A percentile compares a stretch with the other conserved stretches of the same genome.
Evolutionary conservation across 192 early-diverging fungal species (phyloP).

Genomic region (Coemansia sp.): DNA sequence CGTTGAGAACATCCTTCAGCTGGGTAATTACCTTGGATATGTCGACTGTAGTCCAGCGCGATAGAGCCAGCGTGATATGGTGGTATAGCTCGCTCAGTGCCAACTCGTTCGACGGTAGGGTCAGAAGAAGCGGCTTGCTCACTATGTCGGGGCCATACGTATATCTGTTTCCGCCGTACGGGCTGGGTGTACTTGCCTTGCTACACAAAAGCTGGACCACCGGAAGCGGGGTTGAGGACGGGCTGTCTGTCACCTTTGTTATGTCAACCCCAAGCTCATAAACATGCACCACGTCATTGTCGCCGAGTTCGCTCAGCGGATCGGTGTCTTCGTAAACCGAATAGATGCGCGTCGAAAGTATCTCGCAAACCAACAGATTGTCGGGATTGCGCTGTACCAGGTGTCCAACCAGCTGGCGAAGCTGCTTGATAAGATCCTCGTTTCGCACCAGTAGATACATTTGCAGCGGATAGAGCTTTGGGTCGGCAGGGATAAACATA

Average conservation of each 20-base stretch:
- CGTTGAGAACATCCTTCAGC: constrained; percentile 12
- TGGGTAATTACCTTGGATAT: constrained; percentile 22
- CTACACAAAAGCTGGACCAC: constrained; percentile 41
- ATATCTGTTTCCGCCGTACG: constrained; percentile 29
- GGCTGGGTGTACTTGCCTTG: constrained; percentile 6
- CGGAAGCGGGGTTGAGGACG: constrained; percentile 5
- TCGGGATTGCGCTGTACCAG: constrained; percentile 14
- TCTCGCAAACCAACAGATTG: constrained; percentile 33
- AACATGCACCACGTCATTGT: constrained; percentile 27
- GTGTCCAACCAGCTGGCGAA: constrained; percentile 64
- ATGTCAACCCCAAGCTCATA: constrained; percentile 35
- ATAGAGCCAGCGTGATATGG: constrained; percentile 25
- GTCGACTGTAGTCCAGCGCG: constrained; percentile 42
- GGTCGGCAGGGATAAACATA: constrained; percentile 51
- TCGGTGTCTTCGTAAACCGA: constrained; percentile 33
- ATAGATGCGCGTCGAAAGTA: constrained; percentile 24
- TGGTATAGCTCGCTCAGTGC: constrained; percentile 35
- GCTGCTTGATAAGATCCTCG: constrained; percentile 60
- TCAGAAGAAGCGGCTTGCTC: constrained; percentile 36
- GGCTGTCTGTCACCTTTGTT: constrained; percentile 19
- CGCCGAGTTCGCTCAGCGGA: constrained; percentile 26
- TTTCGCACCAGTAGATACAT: constrained; percentile 62
- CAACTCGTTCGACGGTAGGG: constrained; percentile 22
- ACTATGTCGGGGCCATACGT: constrained; percentile 31
- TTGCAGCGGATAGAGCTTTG: constrained; percentile 33